Base-by-base conservation (phyloP, 2,329 filamentous ascomycete species). In the Ustilaginoidea virens region DNA sequence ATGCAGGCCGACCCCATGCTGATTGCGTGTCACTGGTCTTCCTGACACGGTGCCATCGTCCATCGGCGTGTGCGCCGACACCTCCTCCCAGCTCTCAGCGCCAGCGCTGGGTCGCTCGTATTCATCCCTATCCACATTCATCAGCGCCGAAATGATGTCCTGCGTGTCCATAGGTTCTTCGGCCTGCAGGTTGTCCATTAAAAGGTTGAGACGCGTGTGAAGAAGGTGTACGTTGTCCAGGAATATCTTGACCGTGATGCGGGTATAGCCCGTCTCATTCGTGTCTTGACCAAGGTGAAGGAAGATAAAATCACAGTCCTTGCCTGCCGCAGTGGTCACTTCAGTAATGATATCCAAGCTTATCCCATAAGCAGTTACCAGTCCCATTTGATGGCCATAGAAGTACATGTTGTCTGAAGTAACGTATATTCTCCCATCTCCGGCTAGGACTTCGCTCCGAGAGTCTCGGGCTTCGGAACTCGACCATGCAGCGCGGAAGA, bases 221-320 rank as follows among this genome's bases (percentile, higher is more conserved):
- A 98, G 65, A 5, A 96, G 63, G 36, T 72, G 70, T 24, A 94
- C 61, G 15, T 90, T 80, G 41, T 96, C 87, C 15, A 98, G 61
- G 58, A 94, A 98, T 0, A 82, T 80, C 57, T 93, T 96, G 46
- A 98, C 72, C 0, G 81, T 87, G 34, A 96, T 70, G 29, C 82
- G 67, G 4, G 75, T 74, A 27, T 75, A 75, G 9, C 69, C 74
- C 24, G 66, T 69, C 33, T 71, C 69, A 31, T 68, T 67, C 24
- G 60, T 60, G 27, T 75, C 66, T 42, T 78, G 74, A 30, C 60
- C 59, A 4, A 74, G 65, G 45, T 94, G 86, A 22, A 98, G 55
- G 48, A 85, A 92, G 17, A 96, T 68, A 49, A 86, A 92, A 53
- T 98, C 90, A 46, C 83, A 93, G 43, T 94, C 85, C 47, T 77